These are phyloP conservation scores for Geum urbanum DNA, from an alignment of 306 rosid species.

Conservation along the genomic window DNA sequence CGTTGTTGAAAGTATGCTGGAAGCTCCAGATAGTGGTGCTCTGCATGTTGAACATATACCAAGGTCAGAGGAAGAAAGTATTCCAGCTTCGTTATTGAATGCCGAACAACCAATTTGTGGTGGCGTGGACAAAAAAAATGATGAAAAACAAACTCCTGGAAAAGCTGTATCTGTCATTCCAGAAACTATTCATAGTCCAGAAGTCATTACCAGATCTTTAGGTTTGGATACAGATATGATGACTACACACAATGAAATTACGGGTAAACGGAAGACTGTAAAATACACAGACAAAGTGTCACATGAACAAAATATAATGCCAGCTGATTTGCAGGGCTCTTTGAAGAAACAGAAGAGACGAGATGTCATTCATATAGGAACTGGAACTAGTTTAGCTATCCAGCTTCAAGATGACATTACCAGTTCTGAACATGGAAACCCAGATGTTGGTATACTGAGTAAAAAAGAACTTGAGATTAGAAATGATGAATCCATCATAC, in stretches of 20 bases:
- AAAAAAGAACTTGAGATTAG: constrained; percentile 32
- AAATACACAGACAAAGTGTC: constrained; percentile 31
- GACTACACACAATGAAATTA: constrained; percentile 22
- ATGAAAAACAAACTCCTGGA: constrained; percentile 30
- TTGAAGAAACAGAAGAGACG: constrained; percentile 59
- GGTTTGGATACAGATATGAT: constrained; percentile 41
- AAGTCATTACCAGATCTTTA: constrained; percentile 25
- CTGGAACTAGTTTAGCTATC: constrained; percentile 34
- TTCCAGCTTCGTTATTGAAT: constrained; percentile 34
- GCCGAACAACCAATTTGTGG: constrained; percentile 41
- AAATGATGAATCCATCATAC: constrained; percentile 29
- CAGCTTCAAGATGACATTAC: constrained; percentile 30
- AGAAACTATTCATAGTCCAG: constrained; percentile 35
- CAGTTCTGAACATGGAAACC: constrained; percentile 17
- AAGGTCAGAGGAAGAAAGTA: constrained; percentile 34
- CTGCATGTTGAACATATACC: constrained; percentile 26
- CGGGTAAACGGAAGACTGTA: constrained; percentile 52
- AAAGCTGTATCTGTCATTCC: constrained; percentile 18
- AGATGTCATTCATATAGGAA: constrained; percentile 43
- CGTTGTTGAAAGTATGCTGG: constrained; percentile 32
- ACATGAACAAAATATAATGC: constrained; percentile 30
- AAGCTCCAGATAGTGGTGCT: constrained; percentile 32
- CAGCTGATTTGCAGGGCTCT: constrained; percentile 43
- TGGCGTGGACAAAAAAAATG: constrained; percentile 22
- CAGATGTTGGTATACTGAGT: constrained; percentile 21